Evolutionary conservation across 139 green algal genomes (phyloP), one percentile per base, ranked within the genome.

Genomic region (Spirogloea muscicola): DNA sequence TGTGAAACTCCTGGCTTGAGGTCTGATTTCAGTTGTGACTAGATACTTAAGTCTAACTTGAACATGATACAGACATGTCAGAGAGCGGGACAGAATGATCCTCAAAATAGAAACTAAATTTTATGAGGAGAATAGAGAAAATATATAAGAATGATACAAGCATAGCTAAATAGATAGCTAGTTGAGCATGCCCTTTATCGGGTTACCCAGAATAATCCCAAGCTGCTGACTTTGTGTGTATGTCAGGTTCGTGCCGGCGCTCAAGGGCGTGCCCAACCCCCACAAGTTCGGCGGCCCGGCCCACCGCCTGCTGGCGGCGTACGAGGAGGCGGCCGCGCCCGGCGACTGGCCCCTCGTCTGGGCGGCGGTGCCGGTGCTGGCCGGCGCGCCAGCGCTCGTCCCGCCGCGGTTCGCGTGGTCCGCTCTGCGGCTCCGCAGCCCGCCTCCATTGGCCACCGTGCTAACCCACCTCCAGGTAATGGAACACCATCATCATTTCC

Each of bases 311-410:
- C 48, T 84, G 59, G 34, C 16, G 18, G 39, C 60, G 2, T 84
- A 72, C 64, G 39, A 6, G 7, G 37, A 74, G 34, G 79, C 80
- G 0, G 76, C 82, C 0, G 46, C 73, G 36, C 48, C 6, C 0
- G 34, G 31, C 34, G 87, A 91, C 83, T 93, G 88, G 88, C 64
- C 70, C 27, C 80, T 91, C 48, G 60, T 65, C 3, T 91, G 86
- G 86, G 80, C 76, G 3, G 68, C 77, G 39, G 39, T 74, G 58
- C 86, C 85, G 2, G 33, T 87, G 27, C 21, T 91, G 31, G 59
- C 49, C 10, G 41, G 74, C 1, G 60, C 39, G 3, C 31, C 55
- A 0, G 31, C 55, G 0, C 21, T 48, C n/a, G 16, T 69, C n/a
- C 81, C 66, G 40, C 79, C 86, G 2, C 2, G 72, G 1, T 61